Conservation (phyloP, 108 stramenopile genomes). For the Nannochloropsis gaditana region DNA sequence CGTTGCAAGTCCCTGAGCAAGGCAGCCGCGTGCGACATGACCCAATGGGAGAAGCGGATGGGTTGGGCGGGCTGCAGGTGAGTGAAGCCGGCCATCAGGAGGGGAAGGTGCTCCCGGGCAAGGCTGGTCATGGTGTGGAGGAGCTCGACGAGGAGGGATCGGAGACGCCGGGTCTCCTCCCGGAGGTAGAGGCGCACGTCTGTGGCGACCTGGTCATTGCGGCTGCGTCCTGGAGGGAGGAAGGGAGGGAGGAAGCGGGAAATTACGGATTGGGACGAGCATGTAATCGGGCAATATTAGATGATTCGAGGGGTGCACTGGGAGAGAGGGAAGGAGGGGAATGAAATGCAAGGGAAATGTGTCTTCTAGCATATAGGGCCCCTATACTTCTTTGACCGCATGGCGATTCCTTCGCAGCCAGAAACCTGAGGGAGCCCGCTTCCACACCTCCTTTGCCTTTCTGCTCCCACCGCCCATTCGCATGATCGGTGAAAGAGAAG, state of each 20-base stretch:
- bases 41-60: constrained; percentile 87
- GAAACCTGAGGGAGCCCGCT: constrained; percentile 19
- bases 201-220: constrained; percentile 82
- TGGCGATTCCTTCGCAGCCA: neutral
- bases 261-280: neutral
- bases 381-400: constrained; percentile 20
- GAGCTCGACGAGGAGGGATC: constrained; percentile 49
- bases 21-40: constrained; percentile 85
- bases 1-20: constrained; percentile 85
- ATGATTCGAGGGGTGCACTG: neutral
- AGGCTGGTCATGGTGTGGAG: constrained; percentile 64
- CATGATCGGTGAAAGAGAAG: neutral
- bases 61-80: constrained; percentile 98
- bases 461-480: neutral
- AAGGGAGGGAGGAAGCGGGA: neutral
- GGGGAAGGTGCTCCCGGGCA: constrained; percentile 74
- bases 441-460: neutral
- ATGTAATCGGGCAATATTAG: too few relatives aligned
- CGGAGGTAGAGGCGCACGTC: constrained; percentile 89
- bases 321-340: neutral
- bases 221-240: constrained; percentile 58
- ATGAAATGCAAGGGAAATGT: too few relatives aligned
- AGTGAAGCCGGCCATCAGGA: constrained; percentile 98
- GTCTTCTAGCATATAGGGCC: neutral
- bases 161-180: constrained; percentile 40